These are phyloP conservation scores for Candida railenensis DNA, from an alignment of 805 yeast species.

Conservation along the genomic window DNA sequence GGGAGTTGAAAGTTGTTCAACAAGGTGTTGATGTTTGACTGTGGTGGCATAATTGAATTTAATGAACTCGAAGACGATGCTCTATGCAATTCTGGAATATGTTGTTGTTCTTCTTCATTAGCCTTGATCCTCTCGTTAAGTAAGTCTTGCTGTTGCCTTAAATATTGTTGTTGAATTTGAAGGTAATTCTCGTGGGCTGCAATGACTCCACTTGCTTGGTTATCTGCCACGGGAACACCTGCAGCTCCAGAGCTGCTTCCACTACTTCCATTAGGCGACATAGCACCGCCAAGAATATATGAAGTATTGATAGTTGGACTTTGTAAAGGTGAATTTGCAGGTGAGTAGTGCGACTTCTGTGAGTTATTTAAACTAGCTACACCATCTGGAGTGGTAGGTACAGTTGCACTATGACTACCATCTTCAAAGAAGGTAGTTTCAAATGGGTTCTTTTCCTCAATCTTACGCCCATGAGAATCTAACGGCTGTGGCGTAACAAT, in stretches of 20 bases:
- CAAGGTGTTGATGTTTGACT: neutral
- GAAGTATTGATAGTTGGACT: neutral
- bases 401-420: slow-evolving; percentile 4
- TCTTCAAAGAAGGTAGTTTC: slow-evolving; percentile 24
- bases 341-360: neutral
- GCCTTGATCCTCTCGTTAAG: slow-evolving; percentile 17
- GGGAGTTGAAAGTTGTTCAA: neutral
- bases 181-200: slow-evolving; percentile 32
- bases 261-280: neutral
- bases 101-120: slow-evolving; percentile 4
- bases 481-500: slow-evolving; percentile 28
- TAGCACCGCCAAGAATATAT: neutral
- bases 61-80: slow-evolving; percentile 3
- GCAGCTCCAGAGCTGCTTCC: neutral
- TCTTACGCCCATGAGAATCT: neutral
- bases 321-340: neutral
- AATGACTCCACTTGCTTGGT: neutral
- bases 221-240: neutral
- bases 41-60: neutral
- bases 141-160: slow-evolving; percentile 36
- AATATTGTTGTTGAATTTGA: slow-evolving; percentile 34
- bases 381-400: slow-evolving; percentile 3
- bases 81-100: neutral
- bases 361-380: neutral
- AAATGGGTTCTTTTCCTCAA: slow-evolving; percentile 35